Conservation (phyloP, 768 basidiomycete species). For the Auriculariales sp. region DNA sequence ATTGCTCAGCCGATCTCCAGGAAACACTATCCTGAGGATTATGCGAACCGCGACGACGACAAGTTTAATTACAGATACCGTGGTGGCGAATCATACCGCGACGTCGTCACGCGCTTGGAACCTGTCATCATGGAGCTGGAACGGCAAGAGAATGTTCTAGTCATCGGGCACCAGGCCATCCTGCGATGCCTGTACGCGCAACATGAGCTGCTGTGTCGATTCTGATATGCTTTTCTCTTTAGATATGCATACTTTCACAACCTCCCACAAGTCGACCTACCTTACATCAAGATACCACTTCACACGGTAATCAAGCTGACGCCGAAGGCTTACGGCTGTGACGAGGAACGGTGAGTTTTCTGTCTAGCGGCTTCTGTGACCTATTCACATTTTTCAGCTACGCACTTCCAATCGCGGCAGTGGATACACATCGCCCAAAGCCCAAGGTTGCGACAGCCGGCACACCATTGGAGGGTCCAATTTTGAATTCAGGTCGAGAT, state of each 20-base stretch:
- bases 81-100: slow-evolving; percentile 91
- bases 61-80: slow-evolving; percentile 99
- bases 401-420: slow-evolving; percentile 78
- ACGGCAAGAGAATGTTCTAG: slow-evolving; percentile 90
- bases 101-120: slow-evolving; percentile 88
- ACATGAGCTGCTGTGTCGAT: not conserved
- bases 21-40: slow-evolving; percentile 95
- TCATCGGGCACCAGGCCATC: slow-evolving; percentile 93
- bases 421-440: slow-evolving; percentile 80
- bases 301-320: slow-evolving; percentile 98
- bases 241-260: slow-evolving; percentile 99
- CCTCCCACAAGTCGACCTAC: slow-evolving; percentile 80
- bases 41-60: slow-evolving; percentile 94
- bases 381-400: slow-evolving; percentile 34
- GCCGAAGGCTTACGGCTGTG: slow-evolving; percentile 96
- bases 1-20: too few relatives aligned
- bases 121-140: slow-evolving; percentile 99
- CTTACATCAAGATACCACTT: slow-evolving; percentile 93
- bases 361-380: not conserved
- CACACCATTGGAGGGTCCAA: slow-evolving; percentile 10
- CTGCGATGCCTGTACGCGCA: slow-evolving; percentile 37
- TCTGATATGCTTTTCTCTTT: not conserved
- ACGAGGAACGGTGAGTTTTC: slow-evolving; percentile 85
- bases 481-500: slow-evolving; percentile 17
- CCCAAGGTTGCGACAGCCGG: slow-evolving; percentile 13